Conservation (phyloP, 306 rosid species). For the Cicer pinnatifidum region DNA sequence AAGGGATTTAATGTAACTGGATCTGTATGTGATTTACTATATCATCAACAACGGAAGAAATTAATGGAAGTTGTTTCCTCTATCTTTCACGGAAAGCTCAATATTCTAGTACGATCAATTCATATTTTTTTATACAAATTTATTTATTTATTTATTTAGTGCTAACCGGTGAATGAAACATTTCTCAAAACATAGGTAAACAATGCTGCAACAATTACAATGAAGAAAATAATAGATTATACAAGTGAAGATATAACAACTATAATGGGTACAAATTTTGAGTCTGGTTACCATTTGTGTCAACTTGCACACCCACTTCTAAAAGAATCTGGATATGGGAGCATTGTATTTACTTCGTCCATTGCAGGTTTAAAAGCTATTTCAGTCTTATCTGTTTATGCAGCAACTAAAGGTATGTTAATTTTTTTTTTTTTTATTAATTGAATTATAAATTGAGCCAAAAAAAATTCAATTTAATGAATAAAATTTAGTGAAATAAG, state of each 20-base stretch:
- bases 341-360: constrained; percentile 46
- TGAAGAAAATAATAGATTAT: not conserved
- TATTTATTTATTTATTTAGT: no score
- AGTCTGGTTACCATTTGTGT: constrained; percentile 39
- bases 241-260: constrained; percentile 41
- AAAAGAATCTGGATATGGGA: constrained; percentile 43
- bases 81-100: constrained; percentile 45
- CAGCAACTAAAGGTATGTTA: constrained; percentile 62
- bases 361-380: constrained; percentile 39
- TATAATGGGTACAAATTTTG: constrained; percentile 46
- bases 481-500: not conserved
- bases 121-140: no score
- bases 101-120: constrained; percentile 41
- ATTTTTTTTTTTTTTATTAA: not conserved
- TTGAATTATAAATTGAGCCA: no score
- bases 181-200: constrained; percentile 31
- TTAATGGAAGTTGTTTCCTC: constrained; percentile 43
- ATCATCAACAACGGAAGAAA: constrained; percentile 6
- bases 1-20: constrained; percentile 48
- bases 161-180: no score
- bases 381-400: constrained; percentile 50
- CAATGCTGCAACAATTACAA: constrained; percentile 22
- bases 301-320: constrained; percentile 55
- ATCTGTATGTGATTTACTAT: constrained; percentile 42
- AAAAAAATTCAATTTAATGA: not conserved